Percentiles rank a stretch among this genome's conserved stretches.
Conservation (phyloP, 352 stramenopile genomes). For the Achlya hypogyna region DNA sequence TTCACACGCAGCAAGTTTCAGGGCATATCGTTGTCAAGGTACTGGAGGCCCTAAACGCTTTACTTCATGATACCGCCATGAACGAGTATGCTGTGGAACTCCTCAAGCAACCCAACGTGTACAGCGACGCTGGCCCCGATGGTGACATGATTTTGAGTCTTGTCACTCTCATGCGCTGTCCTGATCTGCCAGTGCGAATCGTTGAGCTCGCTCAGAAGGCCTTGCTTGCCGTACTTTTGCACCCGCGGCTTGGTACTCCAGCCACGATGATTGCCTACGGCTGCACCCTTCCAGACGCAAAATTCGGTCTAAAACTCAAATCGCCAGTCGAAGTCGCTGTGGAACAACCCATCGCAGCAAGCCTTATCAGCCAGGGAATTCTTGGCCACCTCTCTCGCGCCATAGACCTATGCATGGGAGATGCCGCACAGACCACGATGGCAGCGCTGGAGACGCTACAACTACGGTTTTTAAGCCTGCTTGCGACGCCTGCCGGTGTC, state of each 20-base stretch:
- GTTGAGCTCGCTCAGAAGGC: neutral
- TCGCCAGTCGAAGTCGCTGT: neutral
- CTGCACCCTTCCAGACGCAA: neutral
- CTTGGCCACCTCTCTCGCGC: neutral
- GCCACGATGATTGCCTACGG: neutral
- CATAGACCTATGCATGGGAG: neutral
- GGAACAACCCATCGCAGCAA: neutral
- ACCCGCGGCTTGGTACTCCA: neutral
- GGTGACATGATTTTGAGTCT: neutral
- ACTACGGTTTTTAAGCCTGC: neutral
- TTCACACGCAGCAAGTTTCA: neutral
- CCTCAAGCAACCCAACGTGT: neutral
- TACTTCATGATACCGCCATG: neutral
- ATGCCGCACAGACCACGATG: neutral
- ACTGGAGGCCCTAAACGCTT: neutral
- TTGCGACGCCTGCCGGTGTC: neutral
- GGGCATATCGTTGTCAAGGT: conserved; percentile 5
- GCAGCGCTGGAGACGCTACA: neutral
- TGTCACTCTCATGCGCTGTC: neutral
- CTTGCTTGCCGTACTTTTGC: neutral
- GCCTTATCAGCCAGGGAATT: neutral
- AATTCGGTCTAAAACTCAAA: neutral
- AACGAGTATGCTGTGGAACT: neutral
- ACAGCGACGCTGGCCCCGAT: neutral
- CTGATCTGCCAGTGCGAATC: neutral